Evolutionary conservation across 2,329 filamentous ascomycete species (phyloP).

Genomic region (Sporothrix luriei): DNA sequence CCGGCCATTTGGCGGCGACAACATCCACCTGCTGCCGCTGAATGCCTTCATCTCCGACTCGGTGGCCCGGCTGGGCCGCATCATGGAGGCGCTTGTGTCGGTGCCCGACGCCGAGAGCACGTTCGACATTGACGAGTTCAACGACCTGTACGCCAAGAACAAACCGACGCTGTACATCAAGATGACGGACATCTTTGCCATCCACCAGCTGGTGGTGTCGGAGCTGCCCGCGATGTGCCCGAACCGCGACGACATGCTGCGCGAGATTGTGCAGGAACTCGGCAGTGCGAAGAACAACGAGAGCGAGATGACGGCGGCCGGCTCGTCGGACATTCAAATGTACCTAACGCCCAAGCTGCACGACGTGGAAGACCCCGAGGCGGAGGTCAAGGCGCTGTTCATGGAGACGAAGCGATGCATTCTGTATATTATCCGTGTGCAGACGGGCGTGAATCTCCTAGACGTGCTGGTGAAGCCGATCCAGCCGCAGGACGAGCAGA

Average conservation of each 20-base stretch:
- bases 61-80: constrained; percentile 73
- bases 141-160: constrained; percentile 92
- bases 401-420: constrained; percentile 99
- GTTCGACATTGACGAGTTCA: constrained; percentile 98
- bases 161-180: constrained; percentile 99
- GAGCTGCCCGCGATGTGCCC: constrained; percentile 79
- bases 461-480: constrained; percentile 94
- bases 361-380: constrained; percentile 88
- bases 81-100: constrained; percentile 75
- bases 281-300: constrained; percentile 97
- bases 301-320: constrained; percentile 84
- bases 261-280: constrained; percentile 89
- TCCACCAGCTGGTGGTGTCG: constrained; percentile 82
- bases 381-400: constrained; percentile 86
- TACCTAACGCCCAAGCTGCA: constrained; percentile 88
- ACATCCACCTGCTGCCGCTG: constrained; percentile 91
- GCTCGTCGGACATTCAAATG: constrained; percentile 85
- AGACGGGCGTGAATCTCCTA: constrained; percentile 87
- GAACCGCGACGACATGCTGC: constrained; percentile 79
- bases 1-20: constrained; percentile 87
- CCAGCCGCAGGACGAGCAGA: constrained; percentile 80
- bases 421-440: constrained; percentile 95
- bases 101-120: constrained; percentile 85
- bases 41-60: constrained; percentile 90
- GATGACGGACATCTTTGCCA: constrained; percentile 94